phyloP scores from a whole-genome alignment of 129 eudicot genomes.

The Helichrysum umbraculigerum region DNA sequence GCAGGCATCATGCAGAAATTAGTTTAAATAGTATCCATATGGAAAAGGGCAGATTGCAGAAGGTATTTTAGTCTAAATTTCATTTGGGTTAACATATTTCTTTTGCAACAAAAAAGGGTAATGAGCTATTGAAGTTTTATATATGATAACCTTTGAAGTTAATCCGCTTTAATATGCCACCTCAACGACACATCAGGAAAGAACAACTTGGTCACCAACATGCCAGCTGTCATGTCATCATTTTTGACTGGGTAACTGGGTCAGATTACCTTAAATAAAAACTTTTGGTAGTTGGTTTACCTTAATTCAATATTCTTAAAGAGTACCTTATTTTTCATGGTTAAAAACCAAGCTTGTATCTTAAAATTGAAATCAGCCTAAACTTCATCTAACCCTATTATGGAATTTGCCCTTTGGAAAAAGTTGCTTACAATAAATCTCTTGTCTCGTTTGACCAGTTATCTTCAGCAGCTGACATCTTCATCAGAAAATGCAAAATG shows the following conservation, averaged over 20 bases:
- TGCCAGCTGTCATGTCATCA: neutral
- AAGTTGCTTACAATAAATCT: constrained; percentile 1
- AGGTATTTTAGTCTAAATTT: neutral
- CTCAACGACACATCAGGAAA: neutral
- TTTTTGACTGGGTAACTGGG: neutral
- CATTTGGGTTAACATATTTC: neutral
- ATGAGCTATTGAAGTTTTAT: neutral
- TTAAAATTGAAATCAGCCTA: neutral
- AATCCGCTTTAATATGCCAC: neutral
- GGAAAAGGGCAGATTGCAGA: neutral
- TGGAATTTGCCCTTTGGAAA: neutral
- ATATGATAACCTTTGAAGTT: neutral
- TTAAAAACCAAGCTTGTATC: neutral
- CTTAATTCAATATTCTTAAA: neutral
- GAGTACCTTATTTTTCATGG: neutral
- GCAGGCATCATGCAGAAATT: constrained; percentile 37
- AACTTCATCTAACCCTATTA: neutral
- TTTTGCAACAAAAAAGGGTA: neutral
- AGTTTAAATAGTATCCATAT: constrained; percentile 2
- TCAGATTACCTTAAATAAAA: neutral
- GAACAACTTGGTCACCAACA: neutral
- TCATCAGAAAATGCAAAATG: constrained; percentile 28
- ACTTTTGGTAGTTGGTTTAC: neutral
- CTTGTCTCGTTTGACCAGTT: constrained; percentile 46
- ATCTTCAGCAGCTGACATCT: constrained; percentile 52